phyloP scores from a whole-genome alignment of 805 yeast genomes.

The Monosporozyma siamensis region DNA sequence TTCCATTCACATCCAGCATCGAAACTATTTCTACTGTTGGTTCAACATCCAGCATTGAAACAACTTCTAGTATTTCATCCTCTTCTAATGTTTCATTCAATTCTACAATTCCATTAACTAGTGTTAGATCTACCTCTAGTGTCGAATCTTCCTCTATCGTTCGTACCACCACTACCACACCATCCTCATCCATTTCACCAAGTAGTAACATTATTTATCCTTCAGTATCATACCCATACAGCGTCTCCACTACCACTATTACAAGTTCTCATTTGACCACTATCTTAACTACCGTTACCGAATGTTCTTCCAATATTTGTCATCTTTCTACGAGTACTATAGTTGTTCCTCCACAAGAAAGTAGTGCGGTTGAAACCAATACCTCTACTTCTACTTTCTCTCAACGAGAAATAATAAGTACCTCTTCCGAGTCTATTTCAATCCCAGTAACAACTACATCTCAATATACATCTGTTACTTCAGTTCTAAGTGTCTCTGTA shows the following conservation, averaged over 20 bases:
- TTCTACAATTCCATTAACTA: background rate
- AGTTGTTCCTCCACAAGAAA: background rate
- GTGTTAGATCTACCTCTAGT: background rate
- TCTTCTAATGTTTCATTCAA: background rate
- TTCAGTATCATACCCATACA: background rate
- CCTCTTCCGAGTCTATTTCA: no score
- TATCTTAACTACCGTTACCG: slow-evolving; percentile 1
- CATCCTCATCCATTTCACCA: background rate
- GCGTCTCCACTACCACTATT: background rate
- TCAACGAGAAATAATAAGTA: no score
- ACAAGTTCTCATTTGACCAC: background rate
- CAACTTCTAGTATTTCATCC: background rate
- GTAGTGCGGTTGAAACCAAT: no score
- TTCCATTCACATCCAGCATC: background rate
- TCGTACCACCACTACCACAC: background rate
- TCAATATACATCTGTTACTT: no score
- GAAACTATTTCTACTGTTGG: background rate
- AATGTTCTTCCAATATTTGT: slow-evolving; percentile 1
- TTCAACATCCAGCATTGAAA: background rate
- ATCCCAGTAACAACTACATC: no score
- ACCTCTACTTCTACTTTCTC: background rate
- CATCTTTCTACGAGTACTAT: background rate
- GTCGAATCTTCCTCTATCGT: no score
- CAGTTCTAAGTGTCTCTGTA: background rate
- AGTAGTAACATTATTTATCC: background rate